phyloP scores from a whole-genome alignment of 2,329 filamentous ascomycete species.

The Allantophomopsis cytisporea region DNA sequence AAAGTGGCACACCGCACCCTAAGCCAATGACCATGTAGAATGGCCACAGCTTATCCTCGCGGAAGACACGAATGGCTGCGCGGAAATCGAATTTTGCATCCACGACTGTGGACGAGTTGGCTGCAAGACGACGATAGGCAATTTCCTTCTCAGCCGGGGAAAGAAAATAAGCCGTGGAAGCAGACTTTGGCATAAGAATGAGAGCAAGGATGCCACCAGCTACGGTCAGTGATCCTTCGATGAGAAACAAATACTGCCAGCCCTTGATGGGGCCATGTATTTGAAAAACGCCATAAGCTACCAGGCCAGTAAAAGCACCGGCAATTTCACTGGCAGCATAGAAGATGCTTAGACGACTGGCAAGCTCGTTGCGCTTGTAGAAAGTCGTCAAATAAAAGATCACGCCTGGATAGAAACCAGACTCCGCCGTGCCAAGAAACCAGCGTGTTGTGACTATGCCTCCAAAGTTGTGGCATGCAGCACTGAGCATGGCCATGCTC shows the following conservation, averaged over 20 bases:
- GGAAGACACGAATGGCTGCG: conserved; percentile 34
- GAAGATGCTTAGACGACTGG: conserved; percentile 44
- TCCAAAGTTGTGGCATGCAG: conserved; percentile 29
- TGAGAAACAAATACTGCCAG: conserved; percentile 54
- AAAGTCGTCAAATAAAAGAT: conserved; percentile 48
- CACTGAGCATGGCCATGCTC: conserved; percentile 32
- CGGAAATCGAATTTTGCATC: conserved; percentile 32
- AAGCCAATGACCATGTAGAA: conserved; percentile 36
- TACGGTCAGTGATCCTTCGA: conserved; percentile 21
- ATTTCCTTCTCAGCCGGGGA: conserved; percentile 51
- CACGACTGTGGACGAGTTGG: conserved; percentile 53
- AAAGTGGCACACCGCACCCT: conserved; percentile 38
- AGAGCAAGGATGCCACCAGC: conserved; percentile 32
- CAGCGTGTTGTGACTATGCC: conserved; percentile 33
- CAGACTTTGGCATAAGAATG: conserved; percentile 48
- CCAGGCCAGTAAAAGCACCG: conserved; percentile 45
- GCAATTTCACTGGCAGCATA: conserved; percentile 42
- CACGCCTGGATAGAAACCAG: conserved; percentile 37
- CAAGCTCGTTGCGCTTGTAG: conserved; percentile 45
- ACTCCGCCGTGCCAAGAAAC: conserved; percentile 35
- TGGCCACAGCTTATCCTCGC: conserved; percentile 18
- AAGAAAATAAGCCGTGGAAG: conserved; percentile 51
- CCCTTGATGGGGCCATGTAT: conserved; percentile 29
- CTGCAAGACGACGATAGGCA: conserved; percentile 60
- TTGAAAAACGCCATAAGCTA: conserved; percentile 33